Conservation (phyloP, 2,329 filamentous ascomycete genomes). For the Talaromyces sp. region DNA sequence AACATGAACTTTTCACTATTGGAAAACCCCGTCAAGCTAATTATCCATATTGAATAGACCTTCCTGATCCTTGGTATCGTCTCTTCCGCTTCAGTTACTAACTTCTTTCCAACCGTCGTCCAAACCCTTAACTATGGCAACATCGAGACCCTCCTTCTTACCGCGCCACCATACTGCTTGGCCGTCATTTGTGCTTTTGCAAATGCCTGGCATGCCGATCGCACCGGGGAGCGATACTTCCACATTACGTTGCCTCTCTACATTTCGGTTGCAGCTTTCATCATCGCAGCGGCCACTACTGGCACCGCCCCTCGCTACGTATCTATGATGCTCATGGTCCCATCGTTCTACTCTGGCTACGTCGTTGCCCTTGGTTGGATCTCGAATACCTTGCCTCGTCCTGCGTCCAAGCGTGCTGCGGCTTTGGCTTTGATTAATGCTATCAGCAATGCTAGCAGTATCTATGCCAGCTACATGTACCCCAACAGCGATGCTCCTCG, state of each 20-base stretch:
- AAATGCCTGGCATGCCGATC: conserved; percentile 72
- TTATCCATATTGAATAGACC: neutral
- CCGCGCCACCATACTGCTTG: conserved; percentile 65
- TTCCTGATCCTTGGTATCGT: neutral
- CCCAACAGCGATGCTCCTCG: conserved; percentile 45
- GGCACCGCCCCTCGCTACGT: conserved; percentile 65
- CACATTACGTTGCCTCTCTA: conserved; percentile 67
- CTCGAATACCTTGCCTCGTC: conserved; percentile 72
- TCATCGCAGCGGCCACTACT: conserved; percentile 67
- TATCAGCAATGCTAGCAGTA: conserved; percentile 68
- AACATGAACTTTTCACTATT: neutral
- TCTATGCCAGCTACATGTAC: conserved; percentile 58
- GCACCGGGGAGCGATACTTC: conserved; percentile 70
- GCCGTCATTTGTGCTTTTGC: conserved; percentile 63
- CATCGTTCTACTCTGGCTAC: conserved; percentile 66
- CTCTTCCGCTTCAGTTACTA: conserved; percentile 62
- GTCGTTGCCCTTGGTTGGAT: conserved; percentile 75
- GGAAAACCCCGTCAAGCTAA: neutral
- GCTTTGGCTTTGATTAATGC: conserved; percentile 77
- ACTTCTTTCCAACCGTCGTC: conserved; percentile 73
- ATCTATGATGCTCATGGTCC: conserved; percentile 72
- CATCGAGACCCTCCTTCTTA: conserved; percentile 64
- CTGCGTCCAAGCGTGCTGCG: conserved; percentile 72
- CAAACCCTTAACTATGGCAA: conserved; percentile 65
- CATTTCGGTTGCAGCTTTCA: conserved; percentile 66